Conservation (phyloP, 2,329 filamentous ascomycete species). For the Aspergillus sp. region DNA sequence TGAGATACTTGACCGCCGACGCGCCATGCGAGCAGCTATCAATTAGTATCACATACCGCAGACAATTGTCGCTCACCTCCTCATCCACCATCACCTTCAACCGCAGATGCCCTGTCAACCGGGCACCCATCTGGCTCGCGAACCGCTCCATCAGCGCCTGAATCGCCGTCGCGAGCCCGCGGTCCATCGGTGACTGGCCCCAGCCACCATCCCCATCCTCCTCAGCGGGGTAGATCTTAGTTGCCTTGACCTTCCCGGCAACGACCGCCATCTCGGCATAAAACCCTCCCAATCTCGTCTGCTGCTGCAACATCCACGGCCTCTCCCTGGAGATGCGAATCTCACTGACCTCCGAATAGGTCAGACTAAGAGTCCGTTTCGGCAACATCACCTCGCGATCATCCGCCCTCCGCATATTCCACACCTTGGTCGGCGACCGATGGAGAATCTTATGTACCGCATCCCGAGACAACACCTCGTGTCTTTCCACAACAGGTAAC, state of each 20-base stretch:
- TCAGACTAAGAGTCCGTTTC: slow-evolving; percentile 54
- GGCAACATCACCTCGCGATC: slow-evolving; percentile 64
- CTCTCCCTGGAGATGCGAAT: slow-evolving; percentile 57
- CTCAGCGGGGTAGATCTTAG: slow-evolving; percentile 67
- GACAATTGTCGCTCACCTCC: slow-evolving; percentile 33
- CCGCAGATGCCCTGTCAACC: slow-evolving; percentile 69
- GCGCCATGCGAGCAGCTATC: slow-evolving; percentile 36
- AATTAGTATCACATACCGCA: slow-evolving; percentile 38
- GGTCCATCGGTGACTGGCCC: slow-evolving; percentile 57
- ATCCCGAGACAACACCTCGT: slow-evolving; percentile 55
- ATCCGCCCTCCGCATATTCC: slow-evolving; percentile 66
- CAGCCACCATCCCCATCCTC: slow-evolving; percentile 66
- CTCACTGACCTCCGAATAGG: slow-evolving; percentile 55
- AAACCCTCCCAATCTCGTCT: slow-evolving; percentile 65
- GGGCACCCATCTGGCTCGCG: slow-evolving; percentile 50
- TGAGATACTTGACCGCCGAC: slow-evolving; percentile 25
- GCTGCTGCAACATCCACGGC: slow-evolving; percentile 71
- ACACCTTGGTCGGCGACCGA: slow-evolving; percentile 49
- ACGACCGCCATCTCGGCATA: slow-evolving; percentile 72
- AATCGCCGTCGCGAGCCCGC: slow-evolving; percentile 61
- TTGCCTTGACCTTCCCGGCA: slow-evolving; percentile 64
- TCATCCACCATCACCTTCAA: slow-evolving; percentile 70
- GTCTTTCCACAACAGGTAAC: slow-evolving; percentile 56
- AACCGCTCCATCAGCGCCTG: slow-evolving; percentile 65
- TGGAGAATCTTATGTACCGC: slow-evolving; percentile 58